phyloP scores from a whole-genome alignment of 495 filamentous ascomycete species.

The Penicillium maclennaniae region DNA sequence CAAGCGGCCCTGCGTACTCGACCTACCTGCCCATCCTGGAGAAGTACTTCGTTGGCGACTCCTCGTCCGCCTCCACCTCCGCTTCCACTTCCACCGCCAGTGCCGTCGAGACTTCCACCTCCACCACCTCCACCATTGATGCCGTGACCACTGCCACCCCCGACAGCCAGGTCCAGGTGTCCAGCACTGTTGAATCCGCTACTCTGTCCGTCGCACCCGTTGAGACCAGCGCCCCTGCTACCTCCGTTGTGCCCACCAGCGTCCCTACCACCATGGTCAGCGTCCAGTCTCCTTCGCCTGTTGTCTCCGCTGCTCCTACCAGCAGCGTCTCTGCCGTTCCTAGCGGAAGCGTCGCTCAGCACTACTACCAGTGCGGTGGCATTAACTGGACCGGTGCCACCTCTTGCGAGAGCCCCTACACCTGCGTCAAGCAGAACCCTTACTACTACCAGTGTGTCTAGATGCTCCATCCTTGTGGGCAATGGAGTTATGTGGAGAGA shows the following conservation, averaged over 20 bases:
- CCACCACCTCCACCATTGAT: slow-evolving; percentile 4
- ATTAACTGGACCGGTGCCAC: slow-evolving; percentile 45
- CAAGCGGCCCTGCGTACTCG: slow-evolving; percentile 48
- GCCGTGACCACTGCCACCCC: slow-evolving; percentile 12
- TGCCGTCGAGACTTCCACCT: slow-evolving; percentile 6
- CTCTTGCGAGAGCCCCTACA: slow-evolving; percentile 41
- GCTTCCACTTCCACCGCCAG: slow-evolving; percentile 1
- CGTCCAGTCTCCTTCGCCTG: slow-evolving; percentile 12
- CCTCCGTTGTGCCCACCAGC: slow-evolving; percentile 10
- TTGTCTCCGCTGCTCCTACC: slow-evolving; percentile 11
- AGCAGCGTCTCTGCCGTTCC: slow-evolving; percentile 17
- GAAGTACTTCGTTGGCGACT: slow-evolving; percentile 29
- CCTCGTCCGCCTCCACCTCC: slow-evolving; percentile 1
- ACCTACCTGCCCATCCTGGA: slow-evolving; percentile 32
- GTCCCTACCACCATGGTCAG: slow-evolving; percentile 15
- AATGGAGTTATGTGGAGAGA: neutral
- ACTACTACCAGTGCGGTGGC: slow-evolving; percentile 51
- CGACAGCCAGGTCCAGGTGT: slow-evolving; percentile 11
- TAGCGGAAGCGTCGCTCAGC: slow-evolving; percentile 18
- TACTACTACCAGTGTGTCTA: slow-evolving; percentile 54
- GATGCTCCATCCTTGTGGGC: neutral
- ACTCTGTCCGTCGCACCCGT: neutral
- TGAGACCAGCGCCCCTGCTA: neutral
- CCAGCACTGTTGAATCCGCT: slow-evolving; percentile 9
- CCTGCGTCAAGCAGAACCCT: slow-evolving; percentile 43